Evolutionary conservation across 257 asterid genomes (phyloP), one percentile per base, ranked within the genome.

Genomic region (Echium plantagineum): DNA sequence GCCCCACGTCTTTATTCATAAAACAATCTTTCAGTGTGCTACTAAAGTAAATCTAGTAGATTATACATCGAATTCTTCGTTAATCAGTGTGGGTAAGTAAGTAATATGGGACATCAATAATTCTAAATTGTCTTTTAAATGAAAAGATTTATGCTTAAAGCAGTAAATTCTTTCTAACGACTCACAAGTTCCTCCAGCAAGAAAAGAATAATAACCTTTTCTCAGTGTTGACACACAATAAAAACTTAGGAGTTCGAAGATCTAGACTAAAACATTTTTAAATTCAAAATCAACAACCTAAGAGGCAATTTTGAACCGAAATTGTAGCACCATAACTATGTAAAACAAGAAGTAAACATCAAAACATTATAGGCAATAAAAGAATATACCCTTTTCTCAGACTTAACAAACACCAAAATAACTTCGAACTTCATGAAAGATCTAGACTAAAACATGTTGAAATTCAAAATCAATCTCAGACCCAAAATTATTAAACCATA

Each of bases 391-490:
- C 26, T 24, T 24, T 24, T 24, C 26, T 24, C 26, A 24, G 3
- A 24, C 1, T 24, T 24, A 24, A 28, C 32, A 28, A 3, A 28
- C 32, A 28, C 32, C 3, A 24, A 24, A 24, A 3, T 24, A 24
- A 24, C 3, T 24, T 24, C 5, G 32, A 6, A 28, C 7, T 28
- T 28, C 47, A 35, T 7, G 47, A 35, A 6, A 35, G 12, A 35
- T 35, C 47, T 35, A 3, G 47, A 35, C 13, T 35, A 35, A 35
- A 35, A 35, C 47, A 35, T 30, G 48, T 17, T 47, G 48, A 52
- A 62, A 49, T 9, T 47, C 49, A 58, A 46, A 62, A 28, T 28
- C 32, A 28, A 28, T 28, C 32, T 66, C 60, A 24, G 62, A 72
- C 10, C 32, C 32, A 28, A 28, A 28, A 28, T 28, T 6, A 28